Evolutionary conservation across 2,329 filamentous ascomycete species (phyloP), one percentile per base, ranked within the genome.

Genomic region (Penicillium concentricum): DNA sequence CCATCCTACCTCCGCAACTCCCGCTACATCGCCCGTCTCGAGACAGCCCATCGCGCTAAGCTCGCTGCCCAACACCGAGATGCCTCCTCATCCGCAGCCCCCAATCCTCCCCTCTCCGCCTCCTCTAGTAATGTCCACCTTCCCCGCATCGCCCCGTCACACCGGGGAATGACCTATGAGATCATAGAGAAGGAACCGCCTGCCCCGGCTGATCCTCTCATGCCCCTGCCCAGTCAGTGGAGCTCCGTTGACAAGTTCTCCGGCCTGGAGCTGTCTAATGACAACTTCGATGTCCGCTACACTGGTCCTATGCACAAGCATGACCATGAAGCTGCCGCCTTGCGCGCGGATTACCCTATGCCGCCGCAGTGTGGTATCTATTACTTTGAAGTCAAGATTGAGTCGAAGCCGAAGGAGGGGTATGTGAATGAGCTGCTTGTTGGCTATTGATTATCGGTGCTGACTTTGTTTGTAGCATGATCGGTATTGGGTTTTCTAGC

Each of bases 311-410:
- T 78, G 39, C 85, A 85, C 70, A 81, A 82, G 43, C 77, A 81
- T 57, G 85, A 88, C 13, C 79, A 89, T 68, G 94, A 97, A 72
- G 90, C 91, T 18, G 91, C 87, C 35, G 85, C 90, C 13, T 86
- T 96, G 56, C 86, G 94, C 54, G 85, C 92, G 28, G 89, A 99
- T 72, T 82, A 92, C 71, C 84, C 87, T 47, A 97, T 97, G 86
- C 92, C 94, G 4, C 82, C 86, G 35, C 89, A 96, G 69, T 94
- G 90, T 64, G 94, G 94, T 2, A 88, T 99, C 58, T 99, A 96
- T 74, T 99, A 99, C 73, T 99, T 87, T 69, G 94, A 99, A 68
- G 80, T 87, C 34, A 84, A 83, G 9, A 83, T 91, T 46, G 72
- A 87, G 49, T 84, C 85, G 8, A 85, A 87, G 67, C 84, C 84